Evolutionary conservation across 176 grass and related monocot genomes (phyloP), one percentile per base, ranked within the genome.

Genomic region (Alopecurus myosuroides): DNA sequence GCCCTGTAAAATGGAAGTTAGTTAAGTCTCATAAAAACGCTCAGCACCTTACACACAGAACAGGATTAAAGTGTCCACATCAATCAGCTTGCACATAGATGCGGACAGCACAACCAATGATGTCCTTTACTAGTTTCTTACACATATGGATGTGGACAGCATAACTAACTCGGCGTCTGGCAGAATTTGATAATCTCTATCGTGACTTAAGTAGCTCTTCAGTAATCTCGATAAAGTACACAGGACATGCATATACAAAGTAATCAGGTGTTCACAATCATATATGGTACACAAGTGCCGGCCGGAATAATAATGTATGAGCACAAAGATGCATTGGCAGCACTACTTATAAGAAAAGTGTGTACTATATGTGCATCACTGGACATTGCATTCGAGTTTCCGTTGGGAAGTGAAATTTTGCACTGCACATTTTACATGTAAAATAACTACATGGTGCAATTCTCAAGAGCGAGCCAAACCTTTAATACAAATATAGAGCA

Each of bases 1-100:
- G 19, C 97, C 93, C 97, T 98, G 81, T 55, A 89, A 94, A 60
- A 33, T 65, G 28, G 5, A 82, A 80, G 23, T 22, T 53, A 49
- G 34, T 33, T 42, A 19, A 41, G 51, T 86, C 70, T 70, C 19
- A n/a, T 25, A 55, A 35, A 76, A 82, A 52, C 29, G 58, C 23
- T 61, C 26, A 14, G 18, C 7, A 64, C 22, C 37, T 82, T 11
- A 73, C 73, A 65, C 55, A n/a, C 30, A 12, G 18, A 81, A 44
- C 30, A 71, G n/a, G 65, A 5, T 31, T 65, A 20, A 84, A 45
- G 15, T 68, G 4, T 22, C 35, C 42, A 49, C n/a, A 44, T 14
- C 25, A 26, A 83, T 62, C 18, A 53, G 3, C 46, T 34, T 25
- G 26, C 2, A 26, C 37, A 66, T 14, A 14, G 48, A 42, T 41